A percentile compares a stretch with the other conserved stretches of the same genome.
phyloP scores from a whole-genome alignment of 257 asterid species.

The Mitragyna speciosa region DNA sequence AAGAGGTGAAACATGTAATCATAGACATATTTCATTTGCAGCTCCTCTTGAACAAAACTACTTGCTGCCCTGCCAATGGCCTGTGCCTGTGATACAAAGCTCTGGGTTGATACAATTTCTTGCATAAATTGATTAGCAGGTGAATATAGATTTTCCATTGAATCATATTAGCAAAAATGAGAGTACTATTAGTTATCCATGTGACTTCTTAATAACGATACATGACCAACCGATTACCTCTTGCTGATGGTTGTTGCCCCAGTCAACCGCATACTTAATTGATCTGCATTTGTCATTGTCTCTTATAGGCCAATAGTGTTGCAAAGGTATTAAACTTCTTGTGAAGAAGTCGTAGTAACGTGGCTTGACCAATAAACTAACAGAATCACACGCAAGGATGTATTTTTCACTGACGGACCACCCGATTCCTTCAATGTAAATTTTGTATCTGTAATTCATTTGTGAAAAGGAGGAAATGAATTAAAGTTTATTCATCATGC shows the following conservation, averaged over 20 bases:
- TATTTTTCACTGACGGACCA: constrained; percentile 99
- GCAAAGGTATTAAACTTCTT: constrained; percentile 70
- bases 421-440: constrained; percentile 83
- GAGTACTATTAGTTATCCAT: too few relatives aligned
- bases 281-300: constrained; percentile 68
- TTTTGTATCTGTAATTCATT: constrained; percentile 54
- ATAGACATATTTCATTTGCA: constrained; percentile 66
- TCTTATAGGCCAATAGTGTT: constrained; percentile 88
- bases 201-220: background rate
- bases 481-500: too few relatives aligned
- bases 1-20: constrained; percentile 88
- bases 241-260: constrained; percentile 66
- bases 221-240: constrained; percentile 36
- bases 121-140: background rate
- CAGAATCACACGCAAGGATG: constrained; percentile 84
- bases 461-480: too few relatives aligned
- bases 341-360: constrained; percentile 77
- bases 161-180: too few relatives aligned
- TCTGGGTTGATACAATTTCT: too few relatives aligned
- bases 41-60: constrained; percentile 48
- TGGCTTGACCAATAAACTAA: constrained; percentile 58
- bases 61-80: constrained; percentile 67
- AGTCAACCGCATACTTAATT: constrained; percentile 75
- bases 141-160: too few relatives aligned
- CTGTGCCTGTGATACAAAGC: constrained; percentile 47